Conservation (phyloP, 2,329 filamentous ascomycete species). For the Dichotomopilus funicola region DNA sequence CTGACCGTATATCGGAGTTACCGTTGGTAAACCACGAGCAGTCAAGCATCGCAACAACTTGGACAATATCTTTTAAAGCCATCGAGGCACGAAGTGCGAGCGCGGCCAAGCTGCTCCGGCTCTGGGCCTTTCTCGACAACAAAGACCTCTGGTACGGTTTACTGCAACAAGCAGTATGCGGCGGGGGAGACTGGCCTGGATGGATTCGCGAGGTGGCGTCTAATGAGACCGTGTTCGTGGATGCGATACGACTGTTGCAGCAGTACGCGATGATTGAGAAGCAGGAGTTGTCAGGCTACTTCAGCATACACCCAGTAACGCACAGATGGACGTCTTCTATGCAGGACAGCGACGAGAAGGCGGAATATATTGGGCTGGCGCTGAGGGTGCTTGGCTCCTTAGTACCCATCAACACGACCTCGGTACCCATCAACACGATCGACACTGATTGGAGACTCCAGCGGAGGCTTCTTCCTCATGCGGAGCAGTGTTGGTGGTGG, state of each 20-base stretch:
- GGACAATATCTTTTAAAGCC: slow-evolving; percentile 8
- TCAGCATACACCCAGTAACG: slow-evolving; percentile 22
- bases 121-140: slow-evolving; percentile 23
- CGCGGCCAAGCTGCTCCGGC: slow-evolving; percentile 15
- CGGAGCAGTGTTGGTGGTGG: slow-evolving; percentile 12
- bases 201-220: slow-evolving; percentile 15
- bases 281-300: slow-evolving; percentile 11
- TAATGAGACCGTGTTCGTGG: slow-evolving; percentile 14
- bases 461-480: slow-evolving; percentile 14
- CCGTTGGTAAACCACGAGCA: slow-evolving; percentile 8
- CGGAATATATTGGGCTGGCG: not conserved
- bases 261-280: slow-evolving; percentile 22
- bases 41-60: slow-evolving; percentile 5
- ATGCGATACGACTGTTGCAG: slow-evolving; percentile 16
- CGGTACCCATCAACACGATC: slow-evolving; percentile 5
- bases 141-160: slow-evolving; percentile 19
- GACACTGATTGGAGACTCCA: slow-evolving; percentile 11
- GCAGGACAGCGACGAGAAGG: slow-evolving; percentile 1
- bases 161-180: slow-evolving; percentile 8
- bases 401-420: slow-evolving; percentile 8
- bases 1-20: slow-evolving; percentile 2
- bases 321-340: slow-evolving; percentile 19
- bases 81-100: not conserved
- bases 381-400: slow-evolving; percentile 10
- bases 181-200: slow-evolving; percentile 12